A percentile compares a stretch with the other conserved stretches of the same genome.
Evolutionary conservation across 106 monocot species (phyloP).

Genomic region (Phalaenopsis equestris): DNA sequence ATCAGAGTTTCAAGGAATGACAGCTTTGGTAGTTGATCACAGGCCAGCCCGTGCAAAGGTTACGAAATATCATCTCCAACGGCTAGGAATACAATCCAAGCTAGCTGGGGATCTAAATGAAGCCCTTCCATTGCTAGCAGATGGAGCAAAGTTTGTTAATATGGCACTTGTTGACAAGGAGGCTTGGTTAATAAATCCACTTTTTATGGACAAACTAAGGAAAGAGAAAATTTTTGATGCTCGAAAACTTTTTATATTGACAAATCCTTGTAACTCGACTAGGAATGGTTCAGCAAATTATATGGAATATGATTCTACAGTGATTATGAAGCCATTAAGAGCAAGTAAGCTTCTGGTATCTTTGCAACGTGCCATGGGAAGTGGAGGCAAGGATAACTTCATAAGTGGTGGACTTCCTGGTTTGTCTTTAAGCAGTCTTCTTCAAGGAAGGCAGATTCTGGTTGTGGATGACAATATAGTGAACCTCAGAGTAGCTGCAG

Average conservation of each 20-base stretch:
- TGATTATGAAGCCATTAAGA: conserved; percentile 83
- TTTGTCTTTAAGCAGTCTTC: conserved; percentile 43
- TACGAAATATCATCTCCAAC: conserved; percentile 73
- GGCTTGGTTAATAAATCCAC: conserved; percentile 43
- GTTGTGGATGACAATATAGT: conserved; percentile 84
- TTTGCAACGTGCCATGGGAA: conserved; percentile 61
- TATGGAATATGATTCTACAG: conserved; percentile 28
- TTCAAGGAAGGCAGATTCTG: conserved; percentile 55
- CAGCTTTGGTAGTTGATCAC: conserved; percentile 72
- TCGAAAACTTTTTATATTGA: conserved; percentile 76
- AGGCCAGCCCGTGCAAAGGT: conserved; percentile 64
- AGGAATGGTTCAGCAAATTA: conserved; percentile 34
- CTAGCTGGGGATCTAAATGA: conserved; percentile 23
- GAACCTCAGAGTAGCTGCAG: conserved; percentile 78
- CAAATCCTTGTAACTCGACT: conserved; percentile 43
- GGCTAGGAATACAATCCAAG: conserved; percentile 63
- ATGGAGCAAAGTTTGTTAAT: conserved; percentile 18
- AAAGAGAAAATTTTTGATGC: conserved; percentile 17
- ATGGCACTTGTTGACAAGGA: conserved; percentile 82
- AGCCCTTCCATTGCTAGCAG: conserved; percentile 34
- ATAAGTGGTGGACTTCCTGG: conserved; percentile 36
- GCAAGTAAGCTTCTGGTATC: conserved; percentile 71
- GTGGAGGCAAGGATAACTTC: conserved; percentile 31
- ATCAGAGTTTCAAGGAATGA: conserved; percentile 71
- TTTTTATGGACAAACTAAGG: conserved; percentile 27